phyloP scores from a whole-genome alignment of 805 yeast species.

The Grigorovia jiainica region DNA sequence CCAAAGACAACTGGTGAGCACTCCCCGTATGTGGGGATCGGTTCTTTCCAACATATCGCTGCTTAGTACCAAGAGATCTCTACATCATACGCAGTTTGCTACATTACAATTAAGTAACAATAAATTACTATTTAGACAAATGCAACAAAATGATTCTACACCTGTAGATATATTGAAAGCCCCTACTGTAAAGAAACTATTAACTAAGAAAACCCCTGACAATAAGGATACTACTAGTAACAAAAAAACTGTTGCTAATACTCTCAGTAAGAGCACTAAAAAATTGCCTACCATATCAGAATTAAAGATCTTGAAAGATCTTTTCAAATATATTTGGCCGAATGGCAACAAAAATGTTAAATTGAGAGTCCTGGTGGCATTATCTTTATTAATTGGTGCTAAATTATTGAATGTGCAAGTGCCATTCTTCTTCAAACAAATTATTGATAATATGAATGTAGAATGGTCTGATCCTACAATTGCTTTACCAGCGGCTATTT shows the following conservation, averaged over 20 bases:
- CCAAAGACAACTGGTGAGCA: too few species aligned
- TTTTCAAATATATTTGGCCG: conserved; percentile 75
- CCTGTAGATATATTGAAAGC: background rate
- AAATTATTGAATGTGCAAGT: conserved; percentile 89
- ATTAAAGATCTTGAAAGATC: conserved; percentile 47
- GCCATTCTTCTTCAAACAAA: conserved; percentile 84
- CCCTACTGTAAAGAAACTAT: background rate
- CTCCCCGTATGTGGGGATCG: too few species aligned
- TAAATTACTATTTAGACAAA: background rate
- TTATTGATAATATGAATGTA: conserved; percentile 85
- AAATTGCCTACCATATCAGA: conserved; percentile 31
- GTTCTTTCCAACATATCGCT: too few species aligned
- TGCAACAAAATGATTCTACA: background rate
- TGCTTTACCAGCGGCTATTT: conserved; percentile 43
- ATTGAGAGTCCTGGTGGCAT: conserved; percentile 65
- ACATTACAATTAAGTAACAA: background rate
- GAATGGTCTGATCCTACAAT: conserved; percentile 70
- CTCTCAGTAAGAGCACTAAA: background rate
- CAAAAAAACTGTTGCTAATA: background rate
- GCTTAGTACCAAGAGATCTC: too few species aligned
- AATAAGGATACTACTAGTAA: background rate
- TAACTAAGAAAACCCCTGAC: background rate
- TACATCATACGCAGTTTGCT: background rate
- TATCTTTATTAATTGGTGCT: conserved; percentile 64
- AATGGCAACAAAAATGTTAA: conserved; percentile 56